These are phyloP conservation scores for Sugiyamaella qingdaonensis DNA, from an alignment of 805 yeast species.

Conservation along the genomic window DNA sequence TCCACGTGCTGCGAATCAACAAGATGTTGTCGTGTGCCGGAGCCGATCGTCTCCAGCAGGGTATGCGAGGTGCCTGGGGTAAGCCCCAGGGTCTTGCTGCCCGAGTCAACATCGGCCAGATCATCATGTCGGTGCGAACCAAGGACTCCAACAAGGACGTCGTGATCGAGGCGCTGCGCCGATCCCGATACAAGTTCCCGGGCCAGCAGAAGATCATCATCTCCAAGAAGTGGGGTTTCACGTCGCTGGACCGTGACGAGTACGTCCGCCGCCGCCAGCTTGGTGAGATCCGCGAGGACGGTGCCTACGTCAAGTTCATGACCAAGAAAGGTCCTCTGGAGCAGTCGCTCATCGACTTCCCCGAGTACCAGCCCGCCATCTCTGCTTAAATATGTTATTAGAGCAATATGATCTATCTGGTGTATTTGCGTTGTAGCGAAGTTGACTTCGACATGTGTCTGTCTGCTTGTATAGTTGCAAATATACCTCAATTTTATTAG, in stretches of 20 bases:
- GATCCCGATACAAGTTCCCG: conserved; percentile 99
- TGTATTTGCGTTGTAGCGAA: neutral
- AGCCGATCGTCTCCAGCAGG: conserved; percentile 99
- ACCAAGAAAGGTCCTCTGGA: conserved; percentile 94
- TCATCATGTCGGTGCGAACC: conserved; percentile 96
- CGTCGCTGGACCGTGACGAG: conserved; percentile 96
- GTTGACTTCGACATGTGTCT: too few species aligned
- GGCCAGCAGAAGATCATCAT: conserved; percentile 99
- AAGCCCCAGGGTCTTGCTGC: conserved; percentile 99
- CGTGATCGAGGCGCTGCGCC: conserved; percentile 98
- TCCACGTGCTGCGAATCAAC: conserved; percentile 99
- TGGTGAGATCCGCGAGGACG: conserved; percentile 99
- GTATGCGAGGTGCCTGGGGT: conserved; percentile 99
- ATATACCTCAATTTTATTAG: too few species aligned
- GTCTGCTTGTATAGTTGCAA: too few species aligned
- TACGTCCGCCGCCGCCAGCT: conserved; percentile 90
- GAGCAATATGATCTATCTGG: neutral
- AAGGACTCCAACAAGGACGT: conserved; percentile 97
- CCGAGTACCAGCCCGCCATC: conserved; percentile 51
- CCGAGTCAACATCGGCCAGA: conserved; percentile 98
- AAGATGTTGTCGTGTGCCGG: conserved; percentile 99
- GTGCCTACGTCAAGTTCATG: conserved; percentile 99
- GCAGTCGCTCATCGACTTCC: conserved; percentile 89
- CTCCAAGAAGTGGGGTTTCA: conserved; percentile 99
- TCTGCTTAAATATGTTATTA: conserved; percentile 34